These are phyloP conservation scores for Backusella psychrophila DNA, from an alignment of 192 early-diverging fungal species.

Conservation along the genomic window DNA sequence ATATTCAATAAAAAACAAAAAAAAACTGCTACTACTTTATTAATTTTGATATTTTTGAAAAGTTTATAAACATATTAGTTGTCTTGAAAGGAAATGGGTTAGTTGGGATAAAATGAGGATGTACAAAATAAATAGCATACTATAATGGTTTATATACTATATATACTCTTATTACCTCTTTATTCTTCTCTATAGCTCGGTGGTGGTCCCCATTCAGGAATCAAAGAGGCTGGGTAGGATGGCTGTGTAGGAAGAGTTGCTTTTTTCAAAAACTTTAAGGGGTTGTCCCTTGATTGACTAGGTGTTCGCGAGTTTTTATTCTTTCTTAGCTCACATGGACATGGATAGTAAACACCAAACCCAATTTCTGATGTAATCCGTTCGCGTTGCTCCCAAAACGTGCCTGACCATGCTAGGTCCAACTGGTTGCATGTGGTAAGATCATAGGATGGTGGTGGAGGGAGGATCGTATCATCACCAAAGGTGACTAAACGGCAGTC, in stretches of 20 bases:
- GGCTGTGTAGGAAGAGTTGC: background rate
- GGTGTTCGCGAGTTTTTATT: background rate
- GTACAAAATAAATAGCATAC: no score
- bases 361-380: constrained; percentile 12
- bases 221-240: background rate
- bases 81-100: no score
- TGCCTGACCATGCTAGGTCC: background rate
- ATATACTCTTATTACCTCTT: no score
- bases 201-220: constrained; percentile 21
- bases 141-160: no score
- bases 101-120: no score
- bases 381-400: constrained; percentile 30
- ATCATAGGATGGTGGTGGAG: constrained; percentile 21
- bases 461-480: constrained; percentile 29
- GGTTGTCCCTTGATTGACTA: background rate
- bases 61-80: no score
- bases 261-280: background rate
- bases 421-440: background rate
- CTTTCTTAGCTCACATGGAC: constrained; percentile 19
- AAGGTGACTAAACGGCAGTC: constrained; percentile 25
- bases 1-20: no score
- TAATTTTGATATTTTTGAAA: no score
- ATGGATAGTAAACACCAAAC: constrained; percentile 15
- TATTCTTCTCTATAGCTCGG: constrained; percentile 1
- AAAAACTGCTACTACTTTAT: no score